These are phyloP conservation scores for Terfezia boudieri DNA, from an alignment of 495 filamentous ascomycete species.

Conservation along the genomic window DNA sequence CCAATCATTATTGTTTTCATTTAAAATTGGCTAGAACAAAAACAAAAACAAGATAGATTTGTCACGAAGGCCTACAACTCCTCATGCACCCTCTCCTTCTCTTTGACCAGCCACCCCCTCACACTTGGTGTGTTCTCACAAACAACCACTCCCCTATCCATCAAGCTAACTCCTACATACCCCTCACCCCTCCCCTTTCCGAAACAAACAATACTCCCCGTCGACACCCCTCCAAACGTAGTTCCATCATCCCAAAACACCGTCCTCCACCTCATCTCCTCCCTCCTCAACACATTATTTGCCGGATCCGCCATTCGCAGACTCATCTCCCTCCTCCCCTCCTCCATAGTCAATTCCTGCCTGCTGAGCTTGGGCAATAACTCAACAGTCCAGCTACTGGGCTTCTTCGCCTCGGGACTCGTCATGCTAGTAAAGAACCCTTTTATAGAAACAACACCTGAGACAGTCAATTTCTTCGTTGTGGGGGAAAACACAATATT, in stretches of 20 bases:
- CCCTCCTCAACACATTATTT: slow-evolving; percentile 8
- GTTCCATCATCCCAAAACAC: slow-evolving; percentile 16
- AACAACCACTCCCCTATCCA: slow-evolving; percentile 8
- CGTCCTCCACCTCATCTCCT: slow-evolving; percentile 14
- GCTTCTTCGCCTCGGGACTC: neutral
- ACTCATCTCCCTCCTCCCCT: slow-evolving; percentile 6
- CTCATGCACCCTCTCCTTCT: too few species aligned
- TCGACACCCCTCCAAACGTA: slow-evolving; percentile 9
- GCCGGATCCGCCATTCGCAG: slow-evolving; percentile 8
- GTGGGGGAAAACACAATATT: slow-evolving; percentile 7
- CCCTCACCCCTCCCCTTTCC: neutral
- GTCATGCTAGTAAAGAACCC: slow-evolving; percentile 4
- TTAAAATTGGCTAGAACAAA: too few species aligned
- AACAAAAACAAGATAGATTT: too few species aligned
- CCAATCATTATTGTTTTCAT: too few species aligned
- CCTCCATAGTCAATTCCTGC: neutral
- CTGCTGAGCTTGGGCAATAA: slow-evolving; percentile 4
- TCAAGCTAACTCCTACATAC: slow-evolving; percentile 13
- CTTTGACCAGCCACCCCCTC: neutral
- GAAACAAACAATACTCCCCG: slow-evolving; percentile 7
- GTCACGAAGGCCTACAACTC: too few species aligned
- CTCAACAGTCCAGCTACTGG: slow-evolving; percentile 9
- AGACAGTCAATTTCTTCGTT: slow-evolving; percentile 2
- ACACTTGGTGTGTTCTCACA: neutral
- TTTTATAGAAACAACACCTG: neutral